These are phyloP conservation scores for Citrus sp. DNA, from an alignment of 345 rosid genomes.

Conservation along the genomic window DNA sequence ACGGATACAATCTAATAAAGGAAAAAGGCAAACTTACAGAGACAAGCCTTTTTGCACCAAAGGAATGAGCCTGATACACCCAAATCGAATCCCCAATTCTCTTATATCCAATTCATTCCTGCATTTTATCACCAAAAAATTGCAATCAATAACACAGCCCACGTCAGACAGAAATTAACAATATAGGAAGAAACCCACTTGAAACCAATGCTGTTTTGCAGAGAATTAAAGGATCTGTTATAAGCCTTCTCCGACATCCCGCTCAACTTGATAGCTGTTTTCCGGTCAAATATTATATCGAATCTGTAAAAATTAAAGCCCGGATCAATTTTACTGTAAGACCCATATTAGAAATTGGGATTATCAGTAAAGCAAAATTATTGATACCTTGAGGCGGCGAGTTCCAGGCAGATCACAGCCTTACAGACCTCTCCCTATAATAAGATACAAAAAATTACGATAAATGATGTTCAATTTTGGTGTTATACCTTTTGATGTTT, in stretches of 20 bases:
- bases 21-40: slow-evolving; percentile 42
- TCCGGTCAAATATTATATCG: slow-evolving; percentile 68
- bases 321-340: neutral
- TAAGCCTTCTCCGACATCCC: slow-evolving; percentile 95
- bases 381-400: slow-evolving; percentile 68
- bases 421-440: slow-evolving; percentile 89
- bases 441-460: neutral
- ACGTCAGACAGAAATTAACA: neutral
- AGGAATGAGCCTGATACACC: slow-evolving; percentile 84
- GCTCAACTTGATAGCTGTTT: slow-evolving; percentile 64
- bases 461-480: neutral
- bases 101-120: slow-evolving; percentile 72
- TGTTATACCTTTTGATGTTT: neutral
- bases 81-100: slow-evolving; percentile 84
- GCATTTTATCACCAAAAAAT: neutral
- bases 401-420: slow-evolving; percentile 84
- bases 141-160: neutral
- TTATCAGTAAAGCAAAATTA: neutral
- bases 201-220: slow-evolving; percentile 75
- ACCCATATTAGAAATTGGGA: neutral
- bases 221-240: slow-evolving; percentile 68
- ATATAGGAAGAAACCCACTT: slow-evolving; percentile 42
- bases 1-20: neutral
- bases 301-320: slow-evolving; percentile 33
- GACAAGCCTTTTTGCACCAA: slow-evolving; percentile 64